phyloP scores from a whole-genome alignment of 345 rosid genomes.

The Salix udensis region DNA sequence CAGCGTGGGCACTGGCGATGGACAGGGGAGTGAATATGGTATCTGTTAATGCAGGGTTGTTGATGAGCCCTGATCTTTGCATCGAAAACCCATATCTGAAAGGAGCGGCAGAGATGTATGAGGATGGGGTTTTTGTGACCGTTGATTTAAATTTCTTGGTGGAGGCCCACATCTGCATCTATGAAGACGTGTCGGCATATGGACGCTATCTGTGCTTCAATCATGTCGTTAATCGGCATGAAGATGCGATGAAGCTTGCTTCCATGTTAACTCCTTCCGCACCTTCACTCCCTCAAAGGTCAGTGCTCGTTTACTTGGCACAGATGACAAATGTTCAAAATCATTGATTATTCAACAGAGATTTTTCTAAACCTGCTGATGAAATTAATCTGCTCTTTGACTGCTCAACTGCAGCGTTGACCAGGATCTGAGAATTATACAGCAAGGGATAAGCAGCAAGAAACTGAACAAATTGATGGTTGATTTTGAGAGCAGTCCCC shows the following conservation, averaged over 20 bases:
- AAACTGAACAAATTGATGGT: slow-evolving; percentile 54
- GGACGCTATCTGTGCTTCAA: slow-evolving; percentile 66
- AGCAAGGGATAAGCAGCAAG: slow-evolving; percentile 51
- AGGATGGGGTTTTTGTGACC: slow-evolving; percentile 54
- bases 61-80: slow-evolving; percentile 41
- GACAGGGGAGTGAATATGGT: slow-evolving; percentile 64
- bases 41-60: slow-evolving; percentile 50
- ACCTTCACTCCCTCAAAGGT: slow-evolving; percentile 34
- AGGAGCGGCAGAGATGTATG: slow-evolving; percentile 81
- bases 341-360: neutral
- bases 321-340: neutral
- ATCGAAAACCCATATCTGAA: slow-evolving; percentile 47
- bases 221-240: slow-evolving; percentile 34
- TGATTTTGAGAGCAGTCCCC: slow-evolving; percentile 20
- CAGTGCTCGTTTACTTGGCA: neutral
- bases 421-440: slow-evolving; percentile 32
- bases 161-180: slow-evolving; percentile 55
- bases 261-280: slow-evolving; percentile 28
- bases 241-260: slow-evolving; percentile 44
- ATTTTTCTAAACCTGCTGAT: neutral
- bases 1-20: slow-evolving; percentile 81
- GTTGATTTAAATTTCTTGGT: slow-evolving; percentile 45
- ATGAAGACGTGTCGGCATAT: slow-evolving; percentile 49
- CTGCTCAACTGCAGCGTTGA: slow-evolving; percentile 23
- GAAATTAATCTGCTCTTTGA: neutral